Evolutionary conservation across 1,284 basidiomycete species (phyloP), one percentile per base, ranked within the genome.

Genomic region (Ceratobasidium sp.): DNA sequence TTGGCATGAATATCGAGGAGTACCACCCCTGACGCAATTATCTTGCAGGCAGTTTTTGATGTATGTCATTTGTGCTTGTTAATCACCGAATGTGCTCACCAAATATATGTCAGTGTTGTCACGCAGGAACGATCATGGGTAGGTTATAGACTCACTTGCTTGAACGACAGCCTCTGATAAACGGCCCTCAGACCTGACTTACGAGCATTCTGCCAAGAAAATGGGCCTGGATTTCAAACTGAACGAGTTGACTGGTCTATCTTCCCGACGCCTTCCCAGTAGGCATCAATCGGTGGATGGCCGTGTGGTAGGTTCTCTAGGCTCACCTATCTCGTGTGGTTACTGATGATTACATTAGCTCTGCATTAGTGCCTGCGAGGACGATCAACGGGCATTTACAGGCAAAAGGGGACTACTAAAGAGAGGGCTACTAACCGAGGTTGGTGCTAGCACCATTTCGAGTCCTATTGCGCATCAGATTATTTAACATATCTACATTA

Each of bases 121-220:
- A 62, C 30, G 46, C 59, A 2, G 59, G 59, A 5, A 62, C 59
- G 13, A 62, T 62, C 6, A 16, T 62, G 11, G 59, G 59, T 62
- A 33, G 8, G 58, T 21, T 4, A 39, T 50, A 13, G 2, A 16
- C 6, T 11, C 3, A 29, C 4, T 50, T 8, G n/a, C 16, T 5
- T 4, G 4, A 14, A 25, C 36, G 9, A 7, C 46, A 14, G 19
- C 2, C 13, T 47, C 46, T 60, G 5, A 60, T 14, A 33, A 11
- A 7, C 4, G 8, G 36, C 21, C 33, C 3, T 41, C 25, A 62
- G 59, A 62, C 39, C 19, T 62, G 39, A 46, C 59, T 25, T 47
- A 52, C 14, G 27, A 39, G 21, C 39, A 62, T 39, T 29, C 46
- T 2, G 25, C 14, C 11, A 23, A 58, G 13, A 29, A 27, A 11